Percentiles rank a stretch among this genome's conserved stretches.
phyloP scores from a whole-genome alignment of 2,329 filamentous ascomycete genomes.

The Cryoendolithus antarcticus region DNA sequence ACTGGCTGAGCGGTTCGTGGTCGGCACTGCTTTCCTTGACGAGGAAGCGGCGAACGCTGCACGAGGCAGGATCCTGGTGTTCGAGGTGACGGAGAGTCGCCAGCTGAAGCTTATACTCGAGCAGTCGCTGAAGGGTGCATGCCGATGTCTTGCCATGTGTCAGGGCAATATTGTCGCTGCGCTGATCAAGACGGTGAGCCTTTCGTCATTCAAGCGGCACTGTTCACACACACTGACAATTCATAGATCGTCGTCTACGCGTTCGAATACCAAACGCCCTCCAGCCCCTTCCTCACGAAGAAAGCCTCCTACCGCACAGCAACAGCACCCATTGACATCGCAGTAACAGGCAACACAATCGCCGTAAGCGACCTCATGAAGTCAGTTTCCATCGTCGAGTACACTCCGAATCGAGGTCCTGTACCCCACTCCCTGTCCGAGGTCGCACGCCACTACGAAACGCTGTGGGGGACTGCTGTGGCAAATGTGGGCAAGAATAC shows the following conservation, averaged over 20 bases:
- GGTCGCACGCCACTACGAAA: constrained; percentile 67
- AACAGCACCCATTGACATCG: constrained; percentile 71
- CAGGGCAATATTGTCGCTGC: constrained; percentile 71
- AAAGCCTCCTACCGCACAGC: constrained; percentile 66
- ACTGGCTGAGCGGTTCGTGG: constrained; percentile 66
- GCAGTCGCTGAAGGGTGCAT: constrained; percentile 62
- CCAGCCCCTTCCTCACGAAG: constrained; percentile 50
- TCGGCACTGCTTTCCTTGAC: constrained; percentile 74
- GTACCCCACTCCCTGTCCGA: constrained; percentile 55
- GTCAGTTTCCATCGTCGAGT: constrained; percentile 69
- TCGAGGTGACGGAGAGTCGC: constrained; percentile 67
- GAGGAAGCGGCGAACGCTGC: constrained; percentile 41
- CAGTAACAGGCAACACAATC: constrained; percentile 61
- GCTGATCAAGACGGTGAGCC: constrained; percentile 69
- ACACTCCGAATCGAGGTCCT: constrained; percentile 41
- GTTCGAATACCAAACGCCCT: constrained; percentile 40
- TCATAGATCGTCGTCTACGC: constrained; percentile 46
- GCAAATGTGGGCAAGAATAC: constrained; percentile 58
- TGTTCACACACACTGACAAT: constrained; percentile 9
- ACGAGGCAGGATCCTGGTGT: constrained; percentile 69
- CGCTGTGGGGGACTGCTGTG: constrained; percentile 70
- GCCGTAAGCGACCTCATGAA: constrained; percentile 91
- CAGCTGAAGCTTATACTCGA: constrained; percentile 61
- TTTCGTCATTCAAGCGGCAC: background rate
- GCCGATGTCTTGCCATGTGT: constrained; percentile 64